phyloP scores from a whole-genome alignment of 2,329 filamentous ascomycete genomes.

The Diaporthe sp. region DNA sequence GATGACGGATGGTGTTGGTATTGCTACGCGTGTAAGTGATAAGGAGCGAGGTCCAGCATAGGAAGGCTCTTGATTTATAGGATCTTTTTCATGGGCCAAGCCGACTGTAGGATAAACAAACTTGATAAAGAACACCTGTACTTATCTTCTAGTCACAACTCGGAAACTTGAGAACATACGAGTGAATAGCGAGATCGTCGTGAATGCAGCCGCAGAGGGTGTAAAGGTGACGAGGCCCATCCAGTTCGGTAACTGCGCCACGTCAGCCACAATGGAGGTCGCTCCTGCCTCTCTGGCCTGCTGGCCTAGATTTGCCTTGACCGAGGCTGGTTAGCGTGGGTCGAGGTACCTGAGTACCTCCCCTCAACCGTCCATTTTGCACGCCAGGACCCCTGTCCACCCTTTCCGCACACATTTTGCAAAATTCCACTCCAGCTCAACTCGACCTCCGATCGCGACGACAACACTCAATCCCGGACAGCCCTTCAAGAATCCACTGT shows the following conservation, averaged over 20 bases:
- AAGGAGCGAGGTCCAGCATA: neutral
- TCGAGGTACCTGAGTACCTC: constrained; percentile 9
- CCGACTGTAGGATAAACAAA: neutral
- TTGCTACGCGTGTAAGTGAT: constrained; percentile 21
- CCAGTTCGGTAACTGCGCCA: constrained; percentile 27
- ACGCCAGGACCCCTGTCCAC: constrained; percentile 18
- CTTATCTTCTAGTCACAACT: neutral
- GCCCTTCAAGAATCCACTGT: constrained; percentile 44
- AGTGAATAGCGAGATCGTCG: constrained; percentile 7
- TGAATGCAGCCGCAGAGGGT: constrained; percentile 7
- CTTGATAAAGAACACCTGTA: constrained; percentile 33
- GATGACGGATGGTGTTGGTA: neutral
- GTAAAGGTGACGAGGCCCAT: constrained; percentile 36
- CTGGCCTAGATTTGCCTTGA: neutral
- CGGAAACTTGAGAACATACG: neutral
- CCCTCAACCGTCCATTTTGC: constrained; percentile 4
- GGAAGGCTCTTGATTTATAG: constrained; percentile 15
- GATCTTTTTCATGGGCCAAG: neutral
- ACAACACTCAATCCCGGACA: constrained; percentile 43
- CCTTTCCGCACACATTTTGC: constrained; percentile 38
- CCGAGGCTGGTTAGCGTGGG: neutral
- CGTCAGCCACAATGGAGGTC: constrained; percentile 15
- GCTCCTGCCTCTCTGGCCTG: neutral
- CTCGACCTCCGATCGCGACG: constrained; percentile 36
- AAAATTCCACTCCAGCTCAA: constrained; percentile 39